These are phyloP conservation scores for Juncus inflexus DNA, from an alignment of 176 grass and related monocot species.

Conservation along the genomic window DNA sequence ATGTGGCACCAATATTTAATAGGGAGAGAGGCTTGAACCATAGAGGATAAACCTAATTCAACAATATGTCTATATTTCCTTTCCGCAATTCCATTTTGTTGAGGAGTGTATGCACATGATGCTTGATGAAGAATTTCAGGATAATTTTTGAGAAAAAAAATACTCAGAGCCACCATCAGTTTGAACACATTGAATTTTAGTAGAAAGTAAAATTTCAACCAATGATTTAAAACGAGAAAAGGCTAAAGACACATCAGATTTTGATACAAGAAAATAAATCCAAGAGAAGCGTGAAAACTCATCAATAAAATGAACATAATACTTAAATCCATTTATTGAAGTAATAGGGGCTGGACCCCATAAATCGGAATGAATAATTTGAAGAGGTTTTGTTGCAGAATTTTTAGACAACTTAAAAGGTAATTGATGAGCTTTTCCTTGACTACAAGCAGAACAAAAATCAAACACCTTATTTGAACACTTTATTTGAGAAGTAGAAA, in stretches of 20 bases:
- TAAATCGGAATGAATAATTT: too few species aligned
- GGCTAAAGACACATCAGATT: not conserved
- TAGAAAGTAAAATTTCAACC: not conserved
- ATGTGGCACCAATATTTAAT: too few species aligned
- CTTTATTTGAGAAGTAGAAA: too few species aligned
- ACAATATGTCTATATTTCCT: slow-evolving; percentile 16
- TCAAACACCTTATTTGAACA: too few species aligned
- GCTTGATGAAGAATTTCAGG: not conserved
- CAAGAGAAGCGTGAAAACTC: too few species aligned
- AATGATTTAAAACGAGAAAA: not conserved
- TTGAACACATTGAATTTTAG: not conserved
- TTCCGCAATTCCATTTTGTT: slow-evolving; percentile 7
- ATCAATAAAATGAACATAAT: too few species aligned
- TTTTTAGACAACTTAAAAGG: too few species aligned
- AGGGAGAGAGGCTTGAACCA: slow-evolving; percentile 3
- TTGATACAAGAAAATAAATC: not conserved
- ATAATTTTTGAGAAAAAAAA: not conserved
- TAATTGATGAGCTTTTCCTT: too few species aligned
- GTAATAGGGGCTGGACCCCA: too few species aligned
- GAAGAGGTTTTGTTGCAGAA: too few species aligned
- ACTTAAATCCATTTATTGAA: not conserved
- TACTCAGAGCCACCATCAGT: slow-evolving; percentile 7
- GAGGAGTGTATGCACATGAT: not conserved
- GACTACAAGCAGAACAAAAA: too few species aligned
- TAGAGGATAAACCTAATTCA: not conserved